Conservation (phyloP, 129 eudicot genomes). For the Flaveria robusta region DNA sequence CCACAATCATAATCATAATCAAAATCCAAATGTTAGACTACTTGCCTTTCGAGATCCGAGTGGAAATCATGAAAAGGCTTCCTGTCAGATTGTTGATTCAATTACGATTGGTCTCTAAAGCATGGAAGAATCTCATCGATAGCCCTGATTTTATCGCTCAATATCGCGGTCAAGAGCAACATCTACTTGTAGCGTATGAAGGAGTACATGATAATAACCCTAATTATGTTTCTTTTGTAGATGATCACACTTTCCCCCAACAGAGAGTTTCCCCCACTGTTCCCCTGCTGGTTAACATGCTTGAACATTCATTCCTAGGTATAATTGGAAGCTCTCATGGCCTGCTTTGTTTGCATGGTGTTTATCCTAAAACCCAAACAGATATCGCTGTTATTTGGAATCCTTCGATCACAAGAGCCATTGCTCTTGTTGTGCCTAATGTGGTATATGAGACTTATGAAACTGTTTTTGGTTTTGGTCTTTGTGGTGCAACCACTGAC, state of each 20-base stretch:
- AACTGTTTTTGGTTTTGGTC: not conserved
- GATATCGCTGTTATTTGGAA: conserved; percentile 19
- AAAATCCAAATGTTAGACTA: conserved; percentile 2
- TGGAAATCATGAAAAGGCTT: not conserved
- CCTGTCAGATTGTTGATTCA: not conserved
- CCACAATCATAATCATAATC: not conserved
- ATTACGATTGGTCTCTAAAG: not conserved
- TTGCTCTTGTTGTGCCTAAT: not conserved
- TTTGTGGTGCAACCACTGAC: not conserved
- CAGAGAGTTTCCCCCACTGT: not conserved
- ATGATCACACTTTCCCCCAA: conserved; percentile 8
- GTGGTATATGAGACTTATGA: accelerated
- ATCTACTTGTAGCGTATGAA: not conserved
- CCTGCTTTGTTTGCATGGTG: conserved; percentile 8
- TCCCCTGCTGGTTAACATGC: not conserved
- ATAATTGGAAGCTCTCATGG: conserved; percentile 3
- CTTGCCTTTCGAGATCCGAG: not conserved
- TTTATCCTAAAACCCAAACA: not conserved
- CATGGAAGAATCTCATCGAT: conserved; percentile 9
- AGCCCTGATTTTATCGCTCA: not conserved
- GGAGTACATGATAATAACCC: not conserved
- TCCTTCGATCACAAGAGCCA: not conserved
- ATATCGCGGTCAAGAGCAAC: not conserved
- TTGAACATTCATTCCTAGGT: too few relatives aligned
- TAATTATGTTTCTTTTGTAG: not conserved